These are phyloP conservation scores for Pestalotiopsis sp. DNA, from an alignment of 2,329 filamentous ascomycete genomes.

Conservation along the genomic window DNA sequence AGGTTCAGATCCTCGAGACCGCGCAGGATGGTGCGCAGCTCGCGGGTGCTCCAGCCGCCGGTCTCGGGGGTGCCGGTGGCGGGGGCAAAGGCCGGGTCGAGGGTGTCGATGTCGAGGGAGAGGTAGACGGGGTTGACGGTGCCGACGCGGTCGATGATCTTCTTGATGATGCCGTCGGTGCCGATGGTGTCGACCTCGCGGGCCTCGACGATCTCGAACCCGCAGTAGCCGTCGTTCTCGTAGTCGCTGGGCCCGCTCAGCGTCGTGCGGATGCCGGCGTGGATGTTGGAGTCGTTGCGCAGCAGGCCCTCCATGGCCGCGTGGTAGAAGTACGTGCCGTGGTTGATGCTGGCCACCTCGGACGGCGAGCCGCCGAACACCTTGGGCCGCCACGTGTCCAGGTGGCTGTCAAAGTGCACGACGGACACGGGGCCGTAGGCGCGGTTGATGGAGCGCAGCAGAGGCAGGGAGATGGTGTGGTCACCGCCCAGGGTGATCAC, in stretches of 20 bases:
- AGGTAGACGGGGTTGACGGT: conserved; percentile 77
- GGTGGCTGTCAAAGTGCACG: conserved; percentile 65
- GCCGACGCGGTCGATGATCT: conserved; percentile 75
- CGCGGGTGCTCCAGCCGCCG: conserved; percentile 74
- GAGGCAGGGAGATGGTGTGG: conserved; percentile 64
- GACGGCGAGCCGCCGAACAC: conserved; percentile 84
- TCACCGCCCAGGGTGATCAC: conserved; percentile 76
- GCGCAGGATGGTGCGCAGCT: conserved; percentile 71
- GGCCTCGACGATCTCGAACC: conserved; percentile 81
- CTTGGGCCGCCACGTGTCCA: conserved; percentile 79
- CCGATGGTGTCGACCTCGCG: conserved; percentile 56
- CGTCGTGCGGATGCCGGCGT: conserved; percentile 84
- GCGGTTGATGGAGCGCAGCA: conserved; percentile 62
- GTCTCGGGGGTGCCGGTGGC: conserved; percentile 78
- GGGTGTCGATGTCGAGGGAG: conserved; percentile 84
- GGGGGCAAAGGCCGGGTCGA: conserved; percentile 82
- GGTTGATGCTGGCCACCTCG: conserved; percentile 77
- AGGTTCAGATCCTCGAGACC: conserved; percentile 72
- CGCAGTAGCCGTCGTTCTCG: conserved; percentile 83
- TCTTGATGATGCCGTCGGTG: conserved; percentile 74
- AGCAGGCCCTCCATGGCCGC: conserved; percentile 78
- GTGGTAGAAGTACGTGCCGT: conserved; percentile 89
- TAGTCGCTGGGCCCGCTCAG: conserved; percentile 79
- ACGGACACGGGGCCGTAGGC: conserved; percentile 64
- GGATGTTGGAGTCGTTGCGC: conserved; percentile 82